Conservation (phyloP, 345 rosid species). For the Salix arbutifolia region DNA sequence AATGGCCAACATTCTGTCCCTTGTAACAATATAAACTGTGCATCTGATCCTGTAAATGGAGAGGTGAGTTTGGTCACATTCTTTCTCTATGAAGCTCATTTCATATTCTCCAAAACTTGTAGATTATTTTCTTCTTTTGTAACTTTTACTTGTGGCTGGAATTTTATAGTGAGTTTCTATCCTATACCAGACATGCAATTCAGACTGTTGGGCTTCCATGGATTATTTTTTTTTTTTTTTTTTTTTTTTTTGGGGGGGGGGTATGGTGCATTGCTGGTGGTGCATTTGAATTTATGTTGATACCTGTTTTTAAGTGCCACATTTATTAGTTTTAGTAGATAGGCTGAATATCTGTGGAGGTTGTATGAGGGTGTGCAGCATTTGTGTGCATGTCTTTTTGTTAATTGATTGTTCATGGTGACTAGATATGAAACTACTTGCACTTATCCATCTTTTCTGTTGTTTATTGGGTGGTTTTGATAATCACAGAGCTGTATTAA, state of each 20-base stretch:
- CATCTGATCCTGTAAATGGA: slow-evolving; percentile 10
- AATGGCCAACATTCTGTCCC: slow-evolving; percentile 25
- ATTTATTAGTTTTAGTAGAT: background rate
- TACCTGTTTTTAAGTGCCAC: background rate
- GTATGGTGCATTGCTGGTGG: background rate
- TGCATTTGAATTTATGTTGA: background rate
- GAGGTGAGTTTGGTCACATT: slow-evolving; percentile 35
- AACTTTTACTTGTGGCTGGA: background rate
- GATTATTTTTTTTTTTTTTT: background rate
- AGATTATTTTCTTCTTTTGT: background rate
- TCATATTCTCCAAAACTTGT: background rate
- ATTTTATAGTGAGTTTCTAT: background rate
- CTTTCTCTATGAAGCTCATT: slow-evolving; percentile 1
- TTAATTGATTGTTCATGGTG: background rate
- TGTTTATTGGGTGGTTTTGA: background rate
- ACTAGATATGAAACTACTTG: background rate
- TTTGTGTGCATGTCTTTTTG: background rate
- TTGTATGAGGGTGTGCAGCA: background rate
- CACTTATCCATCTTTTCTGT: background rate
- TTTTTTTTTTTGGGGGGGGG: background rate
- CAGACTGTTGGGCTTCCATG: background rate
- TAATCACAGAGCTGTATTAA: background rate
- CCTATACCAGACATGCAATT: background rate
- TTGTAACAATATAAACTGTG: slow-evolving; percentile 9
- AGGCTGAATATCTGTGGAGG: background rate